These are phyloP conservation scores for Alternaria burnsii DNA, from an alignment of 2,329 filamentous ascomycete genomes.

Conservation along the genomic window DNA sequence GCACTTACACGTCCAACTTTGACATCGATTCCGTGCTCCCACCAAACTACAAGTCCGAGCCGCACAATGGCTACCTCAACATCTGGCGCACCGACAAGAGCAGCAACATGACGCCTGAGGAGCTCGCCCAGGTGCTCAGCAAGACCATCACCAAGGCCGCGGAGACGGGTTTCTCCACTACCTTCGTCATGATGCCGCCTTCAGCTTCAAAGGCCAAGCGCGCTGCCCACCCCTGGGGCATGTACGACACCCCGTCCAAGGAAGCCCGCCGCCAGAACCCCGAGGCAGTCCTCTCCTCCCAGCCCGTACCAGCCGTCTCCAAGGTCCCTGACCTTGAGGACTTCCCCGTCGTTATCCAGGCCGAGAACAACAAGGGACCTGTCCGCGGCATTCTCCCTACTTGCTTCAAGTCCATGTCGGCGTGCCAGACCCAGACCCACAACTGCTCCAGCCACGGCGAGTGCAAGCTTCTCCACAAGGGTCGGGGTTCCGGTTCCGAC, in stretches of 20 bases:
- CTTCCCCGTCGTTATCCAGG: constrained; percentile 37
- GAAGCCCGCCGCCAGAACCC: constrained; percentile 40
- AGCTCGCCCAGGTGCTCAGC: constrained; percentile 24
- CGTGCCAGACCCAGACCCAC: constrained; percentile 74
- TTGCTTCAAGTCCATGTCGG: constrained; percentile 76
- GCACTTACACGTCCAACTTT: constrained; percentile 36
- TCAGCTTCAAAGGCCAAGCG: constrained; percentile 43
- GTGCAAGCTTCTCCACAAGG: constrained; percentile 73
- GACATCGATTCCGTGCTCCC: constrained; percentile 34
- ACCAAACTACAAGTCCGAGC: constrained; percentile 24
- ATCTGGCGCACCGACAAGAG: constrained; percentile 36
- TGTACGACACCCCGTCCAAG: constrained; percentile 41
- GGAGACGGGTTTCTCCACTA: constrained; percentile 38
- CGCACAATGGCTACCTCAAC: constrained; percentile 44
- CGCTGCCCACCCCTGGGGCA: constrained; percentile 45
- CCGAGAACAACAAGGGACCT: constrained; percentile 39
- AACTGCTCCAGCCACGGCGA: constrained; percentile 83
- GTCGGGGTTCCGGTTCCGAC: constrained; percentile 49
- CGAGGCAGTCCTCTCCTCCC: constrained; percentile 42
- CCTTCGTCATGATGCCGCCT: constrained; percentile 50
- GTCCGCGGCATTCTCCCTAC: constrained; percentile 67
- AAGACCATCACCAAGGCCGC: constrained; percentile 20
- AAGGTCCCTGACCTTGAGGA: constrained; percentile 39
- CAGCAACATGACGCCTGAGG: constrained; percentile 23
- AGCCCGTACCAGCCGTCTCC: constrained; percentile 38